These are phyloP conservation scores for Calamus simplicifolius DNA, from an alignment of 176 grass and related monocot genomes.

Conservation along the genomic window DNA sequence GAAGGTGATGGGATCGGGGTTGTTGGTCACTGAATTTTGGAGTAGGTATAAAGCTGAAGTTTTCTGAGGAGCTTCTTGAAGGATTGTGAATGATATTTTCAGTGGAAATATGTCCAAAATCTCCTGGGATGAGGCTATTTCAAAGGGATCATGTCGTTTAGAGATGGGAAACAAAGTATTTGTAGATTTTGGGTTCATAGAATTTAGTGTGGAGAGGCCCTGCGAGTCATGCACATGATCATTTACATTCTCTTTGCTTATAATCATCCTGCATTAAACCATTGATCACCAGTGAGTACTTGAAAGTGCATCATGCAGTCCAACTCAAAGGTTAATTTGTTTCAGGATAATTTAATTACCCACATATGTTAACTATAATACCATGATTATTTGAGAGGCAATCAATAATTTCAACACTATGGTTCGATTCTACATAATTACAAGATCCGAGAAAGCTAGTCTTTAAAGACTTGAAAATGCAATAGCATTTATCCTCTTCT, in stretches of 20 bases:
- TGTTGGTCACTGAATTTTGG: not conserved
- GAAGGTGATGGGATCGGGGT: not conserved
- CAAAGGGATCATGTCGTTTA: slow-evolving; percentile 24
- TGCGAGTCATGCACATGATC: slow-evolving; percentile 12
- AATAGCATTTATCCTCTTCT: too few species aligned
- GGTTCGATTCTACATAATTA: too few species aligned
- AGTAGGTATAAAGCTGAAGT: not conserved
- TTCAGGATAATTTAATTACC: too few species aligned
- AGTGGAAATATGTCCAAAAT: not conserved
- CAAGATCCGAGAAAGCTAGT: too few species aligned
- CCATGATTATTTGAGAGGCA: too few species aligned
- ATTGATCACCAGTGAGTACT: slow-evolving; percentile 1
- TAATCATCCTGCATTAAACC: slow-evolving; percentile 35
- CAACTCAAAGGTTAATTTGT: too few species aligned
- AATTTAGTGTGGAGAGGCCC: slow-evolving; percentile 25
- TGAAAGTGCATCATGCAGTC: not conserved
- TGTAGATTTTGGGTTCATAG: slow-evolving; percentile 10
- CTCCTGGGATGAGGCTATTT: slow-evolving; percentile 3
- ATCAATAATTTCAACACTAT: too few species aligned
- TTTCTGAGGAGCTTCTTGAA: slow-evolving; percentile 4
- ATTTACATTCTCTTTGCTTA: slow-evolving; percentile 24
- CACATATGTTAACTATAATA: too few species aligned
- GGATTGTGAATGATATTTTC: slow-evolving; percentile 8
- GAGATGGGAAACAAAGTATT: slow-evolving; percentile 11
- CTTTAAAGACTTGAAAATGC: too few species aligned